A percentile compares a stretch with the other conserved stretches of the same genome.
phyloP scores from a whole-genome alignment of 805 yeast species.

The Saccharomyces cerevisiae region DNA sequence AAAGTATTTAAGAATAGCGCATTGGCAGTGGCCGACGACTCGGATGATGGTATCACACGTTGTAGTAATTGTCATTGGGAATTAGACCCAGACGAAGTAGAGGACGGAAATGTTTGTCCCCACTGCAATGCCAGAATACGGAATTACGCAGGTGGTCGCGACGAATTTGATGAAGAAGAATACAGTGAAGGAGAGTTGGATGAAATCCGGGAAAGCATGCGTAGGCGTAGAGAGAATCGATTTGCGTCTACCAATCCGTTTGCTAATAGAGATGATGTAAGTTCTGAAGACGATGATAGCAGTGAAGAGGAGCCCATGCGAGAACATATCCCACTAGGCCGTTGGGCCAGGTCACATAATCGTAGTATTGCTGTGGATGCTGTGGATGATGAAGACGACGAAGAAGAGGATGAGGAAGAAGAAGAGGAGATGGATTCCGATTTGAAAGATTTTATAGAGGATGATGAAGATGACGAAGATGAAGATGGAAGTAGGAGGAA shows the following conservation, averaged over 20 bases:
- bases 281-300: neutral
- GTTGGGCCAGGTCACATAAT: neutral
- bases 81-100: constrained; percentile 31
- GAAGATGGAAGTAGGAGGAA: constrained; percentile 1
- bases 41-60: constrained; percentile 63
- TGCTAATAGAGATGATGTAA: neutral
- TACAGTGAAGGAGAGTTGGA: constrained; percentile 23
- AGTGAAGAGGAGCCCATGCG: neutral
- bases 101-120: constrained; percentile 51
- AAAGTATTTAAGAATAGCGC: constrained; percentile 42
- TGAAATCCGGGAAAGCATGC: constrained; percentile 6
- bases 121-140: constrained; percentile 56
- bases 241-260: constrained; percentile 7
- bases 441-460: constrained; percentile 1
- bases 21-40: constrained; percentile 50
- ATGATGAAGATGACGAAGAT: neutral
- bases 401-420: constrained; percentile 5
- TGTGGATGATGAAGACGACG: constrained; percentile 9
- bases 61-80: constrained; percentile 80
- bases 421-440: constrained; percentile 2
- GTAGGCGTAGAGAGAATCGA: constrained; percentile 1
- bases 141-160: constrained; percentile 12
- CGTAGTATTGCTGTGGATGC: constrained; percentile 3
- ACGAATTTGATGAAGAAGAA: constrained; percentile 14
- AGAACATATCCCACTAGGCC: constrained; percentile 1